Percentiles rank a stretch among this genome's conserved stretches.
phyloP scores from a whole-genome alignment of 2,329 filamentous ascomycete species.

The Curvularia eragrostidis region DNA sequence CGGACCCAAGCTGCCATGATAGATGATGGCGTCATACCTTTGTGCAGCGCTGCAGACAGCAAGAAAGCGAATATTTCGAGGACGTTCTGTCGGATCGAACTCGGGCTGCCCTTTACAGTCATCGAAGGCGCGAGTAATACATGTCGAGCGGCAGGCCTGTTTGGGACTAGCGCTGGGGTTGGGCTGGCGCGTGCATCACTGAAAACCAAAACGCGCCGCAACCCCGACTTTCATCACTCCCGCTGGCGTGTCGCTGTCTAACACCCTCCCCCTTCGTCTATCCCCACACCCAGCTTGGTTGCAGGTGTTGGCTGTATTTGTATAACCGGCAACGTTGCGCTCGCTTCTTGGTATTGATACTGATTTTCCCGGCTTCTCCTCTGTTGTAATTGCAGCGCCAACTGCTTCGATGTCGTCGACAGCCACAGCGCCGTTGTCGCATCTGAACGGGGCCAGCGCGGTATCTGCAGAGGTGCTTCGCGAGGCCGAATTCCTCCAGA shows the following conservation, averaged over 20 bases:
- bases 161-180: constrained; percentile 27
- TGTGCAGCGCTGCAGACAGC: neutral
- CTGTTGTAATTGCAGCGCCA: constrained; percentile 31
- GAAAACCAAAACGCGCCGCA: constrained; percentile 19
- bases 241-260: constrained; percentile 26
- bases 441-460: constrained; percentile 44
- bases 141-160: constrained; percentile 10
- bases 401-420: constrained; percentile 44
- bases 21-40: constrained; percentile 1
- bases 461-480: constrained; percentile 50
- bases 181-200: constrained; percentile 13
- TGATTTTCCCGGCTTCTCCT: constrained; percentile 22
- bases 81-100: neutral
- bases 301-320: constrained; percentile 37
- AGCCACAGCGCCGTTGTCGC: constrained; percentile 34
- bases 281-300: constrained; percentile 29
- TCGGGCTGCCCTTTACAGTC: constrained; percentile 13
- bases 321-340: constrained; percentile 27
- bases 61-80: neutral
- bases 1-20: neutral
- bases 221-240: constrained; percentile 11
- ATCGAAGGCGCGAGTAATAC: constrained; percentile 18
- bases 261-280: constrained; percentile 33
- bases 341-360: constrained; percentile 27
- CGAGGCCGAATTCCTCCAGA: constrained; percentile 68